Percentiles rank a stretch among this genome's conserved stretches.
These are phyloP conservation scores for Aschersonia sp. DNA, from an alignment of 2,329 filamentous ascomycete genomes.

Conservation along the genomic window DNA sequence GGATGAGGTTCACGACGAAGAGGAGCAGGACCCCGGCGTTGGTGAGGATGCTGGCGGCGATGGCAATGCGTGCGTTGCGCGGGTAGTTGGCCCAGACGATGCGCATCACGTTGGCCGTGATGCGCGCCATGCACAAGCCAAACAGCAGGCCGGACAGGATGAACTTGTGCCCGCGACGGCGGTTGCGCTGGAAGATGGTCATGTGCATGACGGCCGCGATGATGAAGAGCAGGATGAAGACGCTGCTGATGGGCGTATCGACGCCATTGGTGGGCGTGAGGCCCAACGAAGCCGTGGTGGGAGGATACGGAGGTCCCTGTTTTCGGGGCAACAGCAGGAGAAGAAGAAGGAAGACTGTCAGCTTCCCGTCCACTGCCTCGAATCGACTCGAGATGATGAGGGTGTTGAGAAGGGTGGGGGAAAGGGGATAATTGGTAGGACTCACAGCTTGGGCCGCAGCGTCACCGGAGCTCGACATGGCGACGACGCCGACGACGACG, in stretches of 20 bases:
- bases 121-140: constrained; percentile 42
- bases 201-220: constrained; percentile 40
- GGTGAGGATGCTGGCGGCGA: constrained; percentile 55
- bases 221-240: constrained; percentile 47
- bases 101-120: constrained; percentile 33
- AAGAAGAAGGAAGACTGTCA: neutral
- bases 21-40: constrained; percentile 61
- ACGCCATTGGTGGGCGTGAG: constrained; percentile 39
- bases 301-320: constrained; percentile 22
- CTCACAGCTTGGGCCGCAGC: too few relatives aligned
- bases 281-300: constrained; percentile 34
- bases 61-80: constrained; percentile 24
- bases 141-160: constrained; percentile 42
- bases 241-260: constrained; percentile 50
- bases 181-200: constrained; percentile 39
- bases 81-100: constrained; percentile 36
- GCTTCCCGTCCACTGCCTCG: too few relatives aligned
- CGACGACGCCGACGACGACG: too few relatives aligned
- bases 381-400: too few relatives aligned
- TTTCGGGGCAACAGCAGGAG: neutral
- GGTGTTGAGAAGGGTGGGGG: too few relatives aligned
- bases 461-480: too few relatives aligned
- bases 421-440: too few relatives aligned
- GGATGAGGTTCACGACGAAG: constrained; percentile 66
- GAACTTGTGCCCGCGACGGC: constrained; percentile 39